Evolutionary conservation across 2,329 filamentous ascomycete species (phyloP).

Genomic region (Colletotrichum musae): DNA sequence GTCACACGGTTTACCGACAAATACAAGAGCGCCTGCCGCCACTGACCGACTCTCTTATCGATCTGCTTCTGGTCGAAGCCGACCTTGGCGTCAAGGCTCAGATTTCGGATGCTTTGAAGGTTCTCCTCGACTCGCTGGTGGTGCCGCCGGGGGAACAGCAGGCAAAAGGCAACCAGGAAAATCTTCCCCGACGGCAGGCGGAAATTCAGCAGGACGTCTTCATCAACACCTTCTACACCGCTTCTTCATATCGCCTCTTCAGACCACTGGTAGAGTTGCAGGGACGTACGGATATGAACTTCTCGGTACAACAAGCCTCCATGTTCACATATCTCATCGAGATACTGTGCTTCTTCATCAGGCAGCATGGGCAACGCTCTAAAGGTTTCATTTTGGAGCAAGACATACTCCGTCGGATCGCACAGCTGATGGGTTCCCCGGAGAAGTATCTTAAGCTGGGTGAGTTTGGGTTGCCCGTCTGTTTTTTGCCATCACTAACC

Average conservation of each 20-base stretch:
- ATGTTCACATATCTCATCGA: slow-evolving; percentile 93
- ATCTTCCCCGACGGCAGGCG: slow-evolving; percentile 47
- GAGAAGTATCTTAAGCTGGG: slow-evolving; percentile 95
- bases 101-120: slow-evolving; percentile 94
- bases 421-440: slow-evolving; percentile 83
- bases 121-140: slow-evolving; percentile 80
- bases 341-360: slow-evolving; percentile 92
- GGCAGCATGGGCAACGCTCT: slow-evolving; percentile 87
- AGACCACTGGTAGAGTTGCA: slow-evolving; percentile 88
- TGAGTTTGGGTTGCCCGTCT: slow-evolving; percentile 58
- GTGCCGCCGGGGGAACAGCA: slow-evolving; percentile 52
- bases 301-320: slow-evolving; percentile 88
- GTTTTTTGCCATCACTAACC: slow-evolving; percentile 39
- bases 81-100: slow-evolving; percentile 97
- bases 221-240: slow-evolving; percentile 90
- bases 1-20: slow-evolving; percentile 92
- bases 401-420: slow-evolving; percentile 82
- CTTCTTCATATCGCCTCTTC: slow-evolving; percentile 88
- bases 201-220: slow-evolving; percentile 88
- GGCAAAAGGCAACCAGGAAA: slow-evolving; percentile 78
- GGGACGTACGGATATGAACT: slow-evolving; percentile 75
- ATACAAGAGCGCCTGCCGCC: slow-evolving; percentile 89
- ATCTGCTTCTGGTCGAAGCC: slow-evolving; percentile 89
- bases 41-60: slow-evolving; percentile 92
- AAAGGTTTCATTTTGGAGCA: slow-evolving; percentile 90